These are phyloP conservation scores for Chamaenerion angustifolium DNA, from an alignment of 345 rosid species.

Conservation along the genomic window DNA sequence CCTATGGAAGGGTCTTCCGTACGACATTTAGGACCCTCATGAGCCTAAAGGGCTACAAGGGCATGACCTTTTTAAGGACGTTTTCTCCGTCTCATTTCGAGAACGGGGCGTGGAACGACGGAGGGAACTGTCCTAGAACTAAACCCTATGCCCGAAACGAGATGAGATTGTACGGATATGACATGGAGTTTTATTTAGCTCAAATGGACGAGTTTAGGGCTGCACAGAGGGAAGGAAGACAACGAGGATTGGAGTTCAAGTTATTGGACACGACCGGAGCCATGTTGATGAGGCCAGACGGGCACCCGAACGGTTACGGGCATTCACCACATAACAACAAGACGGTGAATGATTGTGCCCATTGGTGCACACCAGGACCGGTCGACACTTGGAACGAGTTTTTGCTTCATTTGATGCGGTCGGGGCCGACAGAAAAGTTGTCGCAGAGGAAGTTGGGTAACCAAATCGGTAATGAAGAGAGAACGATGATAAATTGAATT, in stretches of 20 bases:
- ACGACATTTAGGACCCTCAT: slow-evolving; percentile 14
- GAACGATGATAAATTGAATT: too few relatives aligned
- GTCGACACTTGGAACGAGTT: slow-evolving; percentile 32
- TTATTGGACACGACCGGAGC: slow-evolving; percentile 21
- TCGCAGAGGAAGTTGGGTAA: not conserved
- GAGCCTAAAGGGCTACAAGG: slow-evolving; percentile 10
- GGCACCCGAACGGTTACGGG: slow-evolving; percentile 21
- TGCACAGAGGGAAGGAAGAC: slow-evolving; percentile 3
- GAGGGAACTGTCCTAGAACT: slow-evolving; percentile 32
- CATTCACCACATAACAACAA: slow-evolving; percentile 10
- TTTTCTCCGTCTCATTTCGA: slow-evolving; percentile 38
- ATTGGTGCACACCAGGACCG: slow-evolving; percentile 41
- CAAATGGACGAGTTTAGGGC: slow-evolving; percentile 27
- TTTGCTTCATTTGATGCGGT: slow-evolving; percentile 15
- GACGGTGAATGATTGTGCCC: slow-evolving; percentile 20
- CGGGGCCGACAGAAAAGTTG: not conserved
- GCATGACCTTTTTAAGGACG: slow-evolving; percentile 24
- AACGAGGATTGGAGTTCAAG: slow-evolving; percentile 11
- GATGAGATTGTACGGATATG: slow-evolving; percentile 9
- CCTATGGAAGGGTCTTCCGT: slow-evolving; percentile 21
- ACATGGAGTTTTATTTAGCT: slow-evolving; percentile 12
- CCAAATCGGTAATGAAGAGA: not conserved
- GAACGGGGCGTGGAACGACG: slow-evolving; percentile 33
- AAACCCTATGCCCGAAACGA: slow-evolving; percentile 17
- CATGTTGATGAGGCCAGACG: slow-evolving; percentile 19